These are phyloP conservation scores for Colletotrichum sp. DNA, from an alignment of 2,329 filamentous ascomycete genomes.

Conservation along the genomic window DNA sequence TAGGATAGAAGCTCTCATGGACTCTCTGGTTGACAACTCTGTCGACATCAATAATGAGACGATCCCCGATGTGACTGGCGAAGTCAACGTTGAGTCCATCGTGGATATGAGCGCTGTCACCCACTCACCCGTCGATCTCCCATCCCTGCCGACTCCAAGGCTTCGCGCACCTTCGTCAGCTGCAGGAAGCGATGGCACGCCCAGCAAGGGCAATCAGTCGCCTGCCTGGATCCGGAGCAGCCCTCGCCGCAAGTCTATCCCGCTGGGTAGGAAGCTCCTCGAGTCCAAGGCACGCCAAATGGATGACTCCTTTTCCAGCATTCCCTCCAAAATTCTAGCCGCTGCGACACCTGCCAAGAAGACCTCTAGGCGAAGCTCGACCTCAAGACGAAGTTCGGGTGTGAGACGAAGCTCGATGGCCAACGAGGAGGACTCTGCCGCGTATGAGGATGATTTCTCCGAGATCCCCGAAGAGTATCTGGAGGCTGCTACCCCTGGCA, in stretches of 20 bases:
- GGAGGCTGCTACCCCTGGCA: conserved; percentile 51
- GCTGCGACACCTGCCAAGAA: conserved; percentile 31
- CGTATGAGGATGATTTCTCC: conserved; percentile 62
- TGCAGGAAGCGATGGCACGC: background rate
- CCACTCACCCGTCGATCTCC: conserved; percentile 2
- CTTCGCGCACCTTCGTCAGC: background rate
- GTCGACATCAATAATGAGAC: background rate
- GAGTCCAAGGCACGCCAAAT: conserved; percentile 31
- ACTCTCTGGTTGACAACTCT: background rate
- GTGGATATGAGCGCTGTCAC: background rate
- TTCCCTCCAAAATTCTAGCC: conserved; percentile 35
- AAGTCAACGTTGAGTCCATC: background rate
- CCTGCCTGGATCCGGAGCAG: conserved; percentile 39
- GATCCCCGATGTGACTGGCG: background rate
- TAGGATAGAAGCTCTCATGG: background rate
- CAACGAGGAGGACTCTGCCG: conserved; percentile 33
- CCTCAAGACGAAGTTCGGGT: background rate
- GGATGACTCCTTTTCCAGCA: conserved; percentile 38
- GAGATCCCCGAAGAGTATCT: conserved; percentile 59
- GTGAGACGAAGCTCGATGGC: background rate
- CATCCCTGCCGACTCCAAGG: background rate
- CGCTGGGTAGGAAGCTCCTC: conserved; percentile 38
- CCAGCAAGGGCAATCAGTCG: conserved; percentile 22
- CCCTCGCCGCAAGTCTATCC: conserved; percentile 32
- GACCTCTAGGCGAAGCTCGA: background rate